Conservation (phyloP, 2,329 filamentous ascomycete species). For the Cladosporium cucumerinum region DNA sequence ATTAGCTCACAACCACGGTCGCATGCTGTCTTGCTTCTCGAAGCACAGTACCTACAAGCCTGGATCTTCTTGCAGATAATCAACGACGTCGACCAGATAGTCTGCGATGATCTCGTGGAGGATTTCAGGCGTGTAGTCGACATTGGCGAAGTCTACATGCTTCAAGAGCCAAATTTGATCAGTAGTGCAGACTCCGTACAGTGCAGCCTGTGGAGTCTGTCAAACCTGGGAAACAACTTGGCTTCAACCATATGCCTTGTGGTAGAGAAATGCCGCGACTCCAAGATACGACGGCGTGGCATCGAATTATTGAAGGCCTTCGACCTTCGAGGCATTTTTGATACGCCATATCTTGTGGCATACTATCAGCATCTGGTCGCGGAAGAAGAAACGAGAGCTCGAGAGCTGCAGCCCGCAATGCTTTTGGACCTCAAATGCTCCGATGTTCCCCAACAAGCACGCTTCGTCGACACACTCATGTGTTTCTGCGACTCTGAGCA, state of each 20-base stretch:
- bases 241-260: conserved; percentile 9
- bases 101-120: background rate
- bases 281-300: conserved; percentile 13
- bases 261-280: conserved; percentile 16
- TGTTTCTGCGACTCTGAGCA: background rate
- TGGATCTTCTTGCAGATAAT: conserved; percentile 3
- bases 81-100: background rate
- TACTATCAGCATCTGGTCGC: conserved; percentile 14
- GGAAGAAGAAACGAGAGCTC: conserved; percentile 11
- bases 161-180: background rate
- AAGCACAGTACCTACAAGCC: conserved; percentile 13
- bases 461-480: background rate
- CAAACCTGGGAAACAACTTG: conserved; percentile 11
- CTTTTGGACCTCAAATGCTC: background rate
- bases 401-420: background rate
- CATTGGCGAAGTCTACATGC: background rate
- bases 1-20: background rate
- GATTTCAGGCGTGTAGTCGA: background rate
- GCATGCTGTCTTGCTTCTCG: conserved; percentile 14
- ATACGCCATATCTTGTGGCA: conserved; percentile 13
- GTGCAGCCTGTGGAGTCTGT: background rate
- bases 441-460: background rate
- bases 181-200: background rate
- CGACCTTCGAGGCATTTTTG: conserved; percentile 18
- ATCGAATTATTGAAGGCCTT: conserved; percentile 8